Percentiles rank a stretch among this genome's conserved stretches.
Evolutionary conservation across 768 basidiomycete species (phyloP).

Genomic region (Candolleomyces efflorescens): DNA sequence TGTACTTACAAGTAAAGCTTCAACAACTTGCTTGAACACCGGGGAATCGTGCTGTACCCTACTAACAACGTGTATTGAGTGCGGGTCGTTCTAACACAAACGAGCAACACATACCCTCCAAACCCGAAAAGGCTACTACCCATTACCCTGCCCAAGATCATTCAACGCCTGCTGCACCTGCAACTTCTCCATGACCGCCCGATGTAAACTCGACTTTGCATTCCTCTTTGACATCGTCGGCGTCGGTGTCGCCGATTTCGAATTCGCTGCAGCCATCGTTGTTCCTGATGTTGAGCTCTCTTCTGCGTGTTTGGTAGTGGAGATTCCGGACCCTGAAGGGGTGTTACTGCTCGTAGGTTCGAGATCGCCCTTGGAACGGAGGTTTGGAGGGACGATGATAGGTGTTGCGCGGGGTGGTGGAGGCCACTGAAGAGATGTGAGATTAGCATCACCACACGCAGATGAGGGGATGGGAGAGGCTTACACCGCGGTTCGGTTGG

Average conservation of each 20-base stretch:
- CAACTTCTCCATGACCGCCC: slow-evolving; percentile 69
- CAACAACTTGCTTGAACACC: too few species aligned
- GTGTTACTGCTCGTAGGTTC: background rate
- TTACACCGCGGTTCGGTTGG: slow-evolving; percentile 74
- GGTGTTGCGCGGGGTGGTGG: slow-evolving; percentile 76
- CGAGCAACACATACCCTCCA: too few species aligned
- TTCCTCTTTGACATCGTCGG: slow-evolving; percentile 28
- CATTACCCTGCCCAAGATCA: slow-evolving; percentile 26
- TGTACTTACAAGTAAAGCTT: too few species aligned
- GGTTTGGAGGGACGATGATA: slow-evolving; percentile 70
- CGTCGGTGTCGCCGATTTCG: background rate
- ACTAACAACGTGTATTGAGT: too few species aligned
- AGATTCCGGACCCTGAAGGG: slow-evolving; percentile 13
- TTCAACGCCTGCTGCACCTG: slow-evolving; percentile 71
- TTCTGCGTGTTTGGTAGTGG: slow-evolving; percentile 10
- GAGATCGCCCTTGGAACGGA: slow-evolving; percentile 25
- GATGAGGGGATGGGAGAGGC: slow-evolving; percentile 21
- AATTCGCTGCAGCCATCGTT: background rate
- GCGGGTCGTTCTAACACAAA: too few species aligned
- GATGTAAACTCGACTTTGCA: slow-evolving; percentile 60
- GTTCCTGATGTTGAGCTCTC: background rate
- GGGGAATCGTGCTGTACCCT: too few species aligned
- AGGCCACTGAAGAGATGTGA: too few species aligned
- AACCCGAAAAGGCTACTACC: too few species aligned
- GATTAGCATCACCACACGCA: too few species aligned